Evolutionary conservation across 106 monocot species (phyloP).

Genomic region (Allium fistulosum): DNA sequence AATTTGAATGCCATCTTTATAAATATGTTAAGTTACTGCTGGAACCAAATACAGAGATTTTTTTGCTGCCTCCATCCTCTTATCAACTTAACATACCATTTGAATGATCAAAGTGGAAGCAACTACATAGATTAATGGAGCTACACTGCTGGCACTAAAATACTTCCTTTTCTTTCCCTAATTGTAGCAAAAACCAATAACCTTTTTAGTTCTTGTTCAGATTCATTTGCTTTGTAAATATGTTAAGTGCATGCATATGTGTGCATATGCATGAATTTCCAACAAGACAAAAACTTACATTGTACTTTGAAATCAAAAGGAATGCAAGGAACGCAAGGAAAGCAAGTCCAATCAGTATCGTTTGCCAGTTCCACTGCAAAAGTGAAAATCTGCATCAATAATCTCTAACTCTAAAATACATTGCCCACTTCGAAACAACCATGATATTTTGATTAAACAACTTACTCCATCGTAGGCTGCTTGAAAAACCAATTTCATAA

Average conservation of each 20-base stretch:
- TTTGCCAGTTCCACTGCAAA: slow-evolving; percentile 82
- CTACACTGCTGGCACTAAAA: slow-evolving; percentile 62
- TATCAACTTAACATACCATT: too few species aligned
- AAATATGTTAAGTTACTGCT: slow-evolving; percentile 34
- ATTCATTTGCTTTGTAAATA: too few species aligned
- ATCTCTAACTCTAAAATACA: too few species aligned
- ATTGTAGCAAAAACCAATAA: neutral
- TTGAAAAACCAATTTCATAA: slow-evolving; percentile 50
- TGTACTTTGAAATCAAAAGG: too few species aligned
- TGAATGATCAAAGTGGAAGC: slow-evolving; percentile 53
- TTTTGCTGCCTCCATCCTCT: too few species aligned
- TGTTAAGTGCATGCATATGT: too few species aligned
- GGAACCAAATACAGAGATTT: too few species aligned
- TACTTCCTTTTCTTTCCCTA: slow-evolving; percentile 68
- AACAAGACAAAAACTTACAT: slow-evolving; percentile 15
- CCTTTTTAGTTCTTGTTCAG: too few species aligned
- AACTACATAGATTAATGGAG: slow-evolving; percentile 60
- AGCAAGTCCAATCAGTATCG: slow-evolving; percentile 39
- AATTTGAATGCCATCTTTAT: slow-evolving; percentile 64
- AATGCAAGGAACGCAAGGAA: too few species aligned
- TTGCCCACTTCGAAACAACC: too few species aligned
- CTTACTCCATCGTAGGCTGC: slow-evolving; percentile 44
- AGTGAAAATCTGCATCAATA: too few species aligned
- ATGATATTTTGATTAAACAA: neutral
- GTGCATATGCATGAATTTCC: too few species aligned